phyloP scores from a whole-genome alignment of 305 asterid species.

The Caryopteris hybrid region DNA sequence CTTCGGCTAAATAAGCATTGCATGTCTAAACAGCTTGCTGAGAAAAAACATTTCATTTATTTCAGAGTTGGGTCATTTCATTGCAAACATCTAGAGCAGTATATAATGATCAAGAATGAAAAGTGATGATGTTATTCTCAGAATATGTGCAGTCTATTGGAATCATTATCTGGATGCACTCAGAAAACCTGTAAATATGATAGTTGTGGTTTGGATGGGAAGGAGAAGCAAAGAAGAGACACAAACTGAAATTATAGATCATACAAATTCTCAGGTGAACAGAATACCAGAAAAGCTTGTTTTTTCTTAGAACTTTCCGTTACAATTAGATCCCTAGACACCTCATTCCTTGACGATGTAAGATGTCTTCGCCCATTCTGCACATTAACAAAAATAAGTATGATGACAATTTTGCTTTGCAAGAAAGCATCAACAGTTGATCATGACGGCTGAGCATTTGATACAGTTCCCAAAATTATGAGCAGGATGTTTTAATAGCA shows the following conservation, averaged over 20 bases:
- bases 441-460: neutral
- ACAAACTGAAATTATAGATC: slow-evolving; percentile 7
- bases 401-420: slow-evolving; percentile 17
- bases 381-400: slow-evolving; percentile 30
- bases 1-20: neutral
- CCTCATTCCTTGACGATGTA: slow-evolving; percentile 94
- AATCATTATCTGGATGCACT: slow-evolving; percentile 7
- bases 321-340: slow-evolving; percentile 94
- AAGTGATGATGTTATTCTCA: neutral
- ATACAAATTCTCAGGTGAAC: slow-evolving; percentile 24
- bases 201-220: neutral
- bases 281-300: slow-evolving; percentile 87
- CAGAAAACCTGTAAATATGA: slow-evolving; percentile 1
- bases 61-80: slow-evolving; percentile 8
- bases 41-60: neutral
- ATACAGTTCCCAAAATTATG: slow-evolving; percentile 8
- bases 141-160: slow-evolving; percentile 10
- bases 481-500: neutral
- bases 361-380: slow-evolving; percentile 99
- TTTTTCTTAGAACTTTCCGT: slow-evolving; percentile 80
- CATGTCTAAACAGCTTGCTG: neutral
- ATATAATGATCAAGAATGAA: neutral
- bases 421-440: slow-evolving; percentile 12
- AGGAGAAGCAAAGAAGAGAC: neutral
- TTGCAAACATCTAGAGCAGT: neutral